These are phyloP conservation scores for Lipomyces kockii DNA, from an alignment of 805 yeast species.

Conservation along the genomic window DNA sequence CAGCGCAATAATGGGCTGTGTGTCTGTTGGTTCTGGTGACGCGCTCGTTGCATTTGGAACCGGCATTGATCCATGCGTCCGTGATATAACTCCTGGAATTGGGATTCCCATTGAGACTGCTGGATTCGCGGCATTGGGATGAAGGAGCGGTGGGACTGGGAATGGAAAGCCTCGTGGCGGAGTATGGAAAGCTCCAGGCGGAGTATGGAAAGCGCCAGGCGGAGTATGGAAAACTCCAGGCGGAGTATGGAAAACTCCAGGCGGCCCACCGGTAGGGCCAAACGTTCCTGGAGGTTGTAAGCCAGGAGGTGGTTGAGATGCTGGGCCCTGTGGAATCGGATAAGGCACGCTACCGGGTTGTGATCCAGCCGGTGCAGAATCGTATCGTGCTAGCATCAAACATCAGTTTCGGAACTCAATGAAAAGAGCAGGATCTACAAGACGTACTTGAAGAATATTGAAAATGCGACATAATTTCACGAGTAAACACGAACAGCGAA, in stretches of 20 bases:
- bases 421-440: neutral
- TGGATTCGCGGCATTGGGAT: conserved; percentile 1
- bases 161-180: conserved; percentile 20
- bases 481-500: neutral
- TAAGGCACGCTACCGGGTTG: conserved; percentile 4
- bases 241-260: conserved; percentile 10
- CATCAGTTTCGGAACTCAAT: neutral
- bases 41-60: conserved; percentile 7
- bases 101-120: neutral
- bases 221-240: conserved; percentile 15
- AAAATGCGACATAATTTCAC: conserved; percentile 1
- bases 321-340: conserved; percentile 4
- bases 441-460: neutral
- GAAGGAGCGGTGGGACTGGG: conserved; percentile 10
- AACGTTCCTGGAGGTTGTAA: conserved; percentile 15
- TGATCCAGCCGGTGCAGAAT: conserved; percentile 3
- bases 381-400: conserved; percentile 5
- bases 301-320: conserved; percentile 7
- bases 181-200: conserved; percentile 13
- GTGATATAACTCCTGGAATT: neutral
- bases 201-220: conserved; percentile 22
- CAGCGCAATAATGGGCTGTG: neutral
- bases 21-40: neutral
- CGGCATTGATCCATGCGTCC: neutral
- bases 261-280: conserved; percentile 10